Evolutionary conservation across 2,329 filamentous ascomycete genomes (phyloP).

Genomic region (Elsinoe arachidis): DNA sequence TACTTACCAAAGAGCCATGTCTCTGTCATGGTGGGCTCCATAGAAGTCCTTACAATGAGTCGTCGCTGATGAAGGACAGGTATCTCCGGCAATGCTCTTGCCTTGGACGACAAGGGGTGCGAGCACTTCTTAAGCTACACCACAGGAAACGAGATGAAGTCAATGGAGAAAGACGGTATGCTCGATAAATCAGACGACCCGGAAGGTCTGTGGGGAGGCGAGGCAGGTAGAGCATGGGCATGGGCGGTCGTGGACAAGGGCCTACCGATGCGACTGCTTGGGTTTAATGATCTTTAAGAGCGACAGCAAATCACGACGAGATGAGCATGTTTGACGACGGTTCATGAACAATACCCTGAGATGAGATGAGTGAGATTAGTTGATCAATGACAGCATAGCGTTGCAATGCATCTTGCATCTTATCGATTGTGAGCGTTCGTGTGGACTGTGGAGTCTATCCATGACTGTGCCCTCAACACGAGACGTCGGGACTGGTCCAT

Average conservation of each 20-base stretch:
- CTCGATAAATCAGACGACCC: conserved; percentile 44
- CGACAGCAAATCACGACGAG: neutral
- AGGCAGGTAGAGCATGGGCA: conserved; percentile 35
- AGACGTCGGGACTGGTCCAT: conserved; percentile 9
- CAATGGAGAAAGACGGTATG: conserved; percentile 44
- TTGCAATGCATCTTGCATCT: neutral
- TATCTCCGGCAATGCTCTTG: conserved; percentile 56
- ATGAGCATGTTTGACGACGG: conserved; percentile 9
- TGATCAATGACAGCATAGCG: conserved; percentile 2
- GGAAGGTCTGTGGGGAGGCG: conserved; percentile 40
- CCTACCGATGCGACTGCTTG: conserved; percentile 39
- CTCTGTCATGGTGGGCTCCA: conserved; percentile 45
- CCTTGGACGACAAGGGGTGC: conserved; percentile 39
- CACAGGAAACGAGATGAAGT: conserved; percentile 48
- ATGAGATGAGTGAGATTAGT: neutral
- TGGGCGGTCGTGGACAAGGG: conserved; percentile 38
- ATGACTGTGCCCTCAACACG: neutral
- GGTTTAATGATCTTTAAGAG: conserved; percentile 42
- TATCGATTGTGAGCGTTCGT: neutral
- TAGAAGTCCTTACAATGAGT: neutral
- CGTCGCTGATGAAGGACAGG: conserved; percentile 23
- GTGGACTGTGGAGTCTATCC: neutral
- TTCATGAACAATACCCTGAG: neutral
- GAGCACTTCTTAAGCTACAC: conserved; percentile 53
- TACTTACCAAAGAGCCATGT: conserved; percentile 56